Evolutionary conservation across 2,329 filamentous ascomycete genomes (phyloP), one percentile per base, ranked within the genome.

Genomic region (Fusarium paranaense): DNA sequence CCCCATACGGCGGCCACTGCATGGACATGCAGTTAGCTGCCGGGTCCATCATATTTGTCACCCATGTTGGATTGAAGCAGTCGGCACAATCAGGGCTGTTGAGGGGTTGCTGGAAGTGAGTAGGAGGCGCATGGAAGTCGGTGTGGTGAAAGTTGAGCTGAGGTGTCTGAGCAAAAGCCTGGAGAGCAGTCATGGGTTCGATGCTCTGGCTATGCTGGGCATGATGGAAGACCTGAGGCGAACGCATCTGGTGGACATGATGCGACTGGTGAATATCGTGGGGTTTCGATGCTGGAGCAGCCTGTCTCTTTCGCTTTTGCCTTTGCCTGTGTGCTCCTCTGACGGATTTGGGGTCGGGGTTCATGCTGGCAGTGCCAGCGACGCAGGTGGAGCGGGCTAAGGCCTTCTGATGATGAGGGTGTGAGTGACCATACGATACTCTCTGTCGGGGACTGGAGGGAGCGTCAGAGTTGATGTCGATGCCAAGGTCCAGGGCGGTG

Each of bases 1-100:
- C 81, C n/a, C 79, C 79, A n/a, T 77, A 77, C 8, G 68, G 61
- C 64, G 74, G 62, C 64, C 74, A 76, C 11, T 64, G 25, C 68
- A 76, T 70, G 18, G 71, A 61, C 63, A 76, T 74, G 58, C 64
- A 68, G 50, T 70, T 62, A 25, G 59, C 20, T 38, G 50, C 67
- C n/a, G 64, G 76, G 30, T 40, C 35, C 59, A 76, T 68, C 70
- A 75, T 75, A 20, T 56, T 71, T 13, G 66, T 32, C 18, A 52
- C 61, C 73, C 73, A 75, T 25, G 73, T 62, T 40, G 73, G 70
- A 14, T 67, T 67, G 54, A 64, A 50, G 22, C 70, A 57, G 20
- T 66, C 67, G 33, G 64, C 50, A 64, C 72, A 73, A 11, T 52
- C 47, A 32, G 47, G 47, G 47, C 25, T 42, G 68, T 32, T 11